phyloP scores from a whole-genome alignment of 768 basidiomycete species.

The Suillus bovinus region DNA sequence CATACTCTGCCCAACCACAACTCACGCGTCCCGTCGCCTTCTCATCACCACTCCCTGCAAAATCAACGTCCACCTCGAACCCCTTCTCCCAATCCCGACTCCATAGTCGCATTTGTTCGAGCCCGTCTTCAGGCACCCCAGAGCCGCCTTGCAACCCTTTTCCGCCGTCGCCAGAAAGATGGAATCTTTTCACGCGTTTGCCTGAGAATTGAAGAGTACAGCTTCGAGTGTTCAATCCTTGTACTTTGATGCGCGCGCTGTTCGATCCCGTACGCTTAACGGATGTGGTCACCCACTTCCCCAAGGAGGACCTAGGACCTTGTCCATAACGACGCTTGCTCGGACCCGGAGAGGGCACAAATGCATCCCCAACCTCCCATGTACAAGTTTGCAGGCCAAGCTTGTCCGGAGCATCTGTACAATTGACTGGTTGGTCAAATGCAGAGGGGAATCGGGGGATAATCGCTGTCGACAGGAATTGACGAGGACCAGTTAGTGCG shows the following conservation, averaged over 20 bases:
- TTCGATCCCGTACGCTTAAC: slow-evolving; percentile 41
- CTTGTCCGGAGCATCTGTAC: slow-evolving; percentile 26
- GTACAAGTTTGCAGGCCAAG: slow-evolving; percentile 46
- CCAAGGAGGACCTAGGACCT: not conserved
- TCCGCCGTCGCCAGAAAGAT: slow-evolving; percentile 37
- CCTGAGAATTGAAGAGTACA: slow-evolving; percentile 62
- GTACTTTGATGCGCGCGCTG: slow-evolving; percentile 49
- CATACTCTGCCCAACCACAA: slow-evolving; percentile 71
- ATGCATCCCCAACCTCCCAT: slow-evolving; percentile 43
- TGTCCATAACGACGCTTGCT: slow-evolving; percentile 7
- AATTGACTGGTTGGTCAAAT: slow-evolving; percentile 34
- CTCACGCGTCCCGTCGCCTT: slow-evolving; percentile 46
- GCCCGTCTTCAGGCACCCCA: slow-evolving; percentile 36
- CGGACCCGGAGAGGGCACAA: slow-evolving; percentile 41
- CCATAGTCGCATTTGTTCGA: slow-evolving; percentile 53
- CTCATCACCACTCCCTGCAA: slow-evolving; percentile 31
- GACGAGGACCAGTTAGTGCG: slow-evolving; percentile 43
- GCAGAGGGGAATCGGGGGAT: slow-evolving; percentile 56
- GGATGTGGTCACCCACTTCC: slow-evolving; percentile 47
- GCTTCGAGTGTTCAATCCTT: slow-evolving; percentile 60
- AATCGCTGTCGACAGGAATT: slow-evolving; percentile 44
- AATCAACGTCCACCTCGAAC: slow-evolving; percentile 55
- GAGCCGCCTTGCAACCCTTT: slow-evolving; percentile 44
- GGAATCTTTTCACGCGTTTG: slow-evolving; percentile 42
- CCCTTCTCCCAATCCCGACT: slow-evolving; percentile 56